phyloP scores from a whole-genome alignment of 306 rosid genomes.

The Cyclanthera cordifolia region DNA sequence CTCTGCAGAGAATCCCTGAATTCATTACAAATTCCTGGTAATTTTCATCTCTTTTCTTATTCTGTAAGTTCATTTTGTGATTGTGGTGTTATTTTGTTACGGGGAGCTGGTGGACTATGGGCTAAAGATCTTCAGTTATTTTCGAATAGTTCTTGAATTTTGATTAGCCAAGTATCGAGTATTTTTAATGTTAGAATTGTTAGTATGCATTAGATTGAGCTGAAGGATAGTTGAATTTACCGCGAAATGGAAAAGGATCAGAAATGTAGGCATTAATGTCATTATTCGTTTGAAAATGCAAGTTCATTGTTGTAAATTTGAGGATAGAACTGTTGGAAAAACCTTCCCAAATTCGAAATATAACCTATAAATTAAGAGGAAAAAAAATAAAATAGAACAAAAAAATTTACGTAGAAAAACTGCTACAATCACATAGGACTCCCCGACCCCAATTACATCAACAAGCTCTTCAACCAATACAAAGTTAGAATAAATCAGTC shows the following conservation, averaged over 20 bases:
- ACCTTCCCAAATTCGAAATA: too few relatives aligned
- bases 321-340: background rate
- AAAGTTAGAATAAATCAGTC: background rate
- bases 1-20: background rate
- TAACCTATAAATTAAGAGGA: too few relatives aligned
- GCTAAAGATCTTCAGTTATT: background rate
- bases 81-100: background rate
- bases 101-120: background rate
- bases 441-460: too few relatives aligned
- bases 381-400: too few relatives aligned
- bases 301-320: background rate
- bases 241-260: background rate
- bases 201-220: background rate
- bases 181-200: background rate
- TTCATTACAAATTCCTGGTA: background rate
- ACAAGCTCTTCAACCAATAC: background rate
- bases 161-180: background rate
- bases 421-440: too few relatives aligned
- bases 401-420: too few relatives aligned
- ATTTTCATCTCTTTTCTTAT: background rate
- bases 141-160: background rate
- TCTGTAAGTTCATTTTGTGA: background rate
- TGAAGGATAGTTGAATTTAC: background rate
- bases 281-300: background rate
- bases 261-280: slow-evolving; percentile 1